Evolutionary conservation across 1,284 basidiomycete genomes (phyloP).

Genomic region (Hymenochaete sp.): DNA sequence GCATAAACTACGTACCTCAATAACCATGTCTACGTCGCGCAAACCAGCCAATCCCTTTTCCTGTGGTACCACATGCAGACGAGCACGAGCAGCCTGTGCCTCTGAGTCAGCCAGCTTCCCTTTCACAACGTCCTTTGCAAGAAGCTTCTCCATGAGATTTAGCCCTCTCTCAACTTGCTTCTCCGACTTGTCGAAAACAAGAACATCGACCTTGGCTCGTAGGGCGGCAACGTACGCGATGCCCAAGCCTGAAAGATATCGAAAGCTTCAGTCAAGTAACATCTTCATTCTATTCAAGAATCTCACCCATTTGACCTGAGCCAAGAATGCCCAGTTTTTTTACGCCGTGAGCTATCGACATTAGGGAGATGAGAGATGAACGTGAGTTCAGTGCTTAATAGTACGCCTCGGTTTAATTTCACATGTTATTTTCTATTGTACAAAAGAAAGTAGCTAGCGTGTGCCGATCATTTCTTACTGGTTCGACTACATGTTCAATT

Average conservation of each 20-base stretch:
- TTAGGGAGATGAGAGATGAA: slow-evolving; percentile 21
- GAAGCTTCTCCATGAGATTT: slow-evolving; percentile 67
- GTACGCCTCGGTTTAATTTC: too few relatives aligned
- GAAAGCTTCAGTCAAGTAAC: background rate
- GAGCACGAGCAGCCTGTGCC: slow-evolving; percentile 64
- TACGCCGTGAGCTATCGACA: slow-evolving; percentile 59
- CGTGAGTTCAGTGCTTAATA: too few relatives aligned
- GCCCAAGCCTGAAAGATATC: slow-evolving; percentile 43
- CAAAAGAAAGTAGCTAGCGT: too few relatives aligned
- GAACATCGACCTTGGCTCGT: slow-evolving; percentile 67
- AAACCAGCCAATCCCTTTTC: slow-evolving; percentile 44
- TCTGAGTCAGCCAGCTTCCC: slow-evolving; percentile 68
- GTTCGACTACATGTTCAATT: too few relatives aligned
- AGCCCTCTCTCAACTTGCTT: slow-evolving; percentile 66
- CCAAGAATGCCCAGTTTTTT: slow-evolving; percentile 64
- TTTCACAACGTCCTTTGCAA: slow-evolving; percentile 85
- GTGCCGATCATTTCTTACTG: too few relatives aligned
- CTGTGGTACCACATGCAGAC: slow-evolving; percentile 47
- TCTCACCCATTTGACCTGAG: slow-evolving; percentile 74
- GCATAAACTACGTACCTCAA: slow-evolving; percentile 77
- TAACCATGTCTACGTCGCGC: slow-evolving; percentile 78
- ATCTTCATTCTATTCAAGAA: background rate
- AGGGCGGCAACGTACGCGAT: slow-evolving; percentile 82
- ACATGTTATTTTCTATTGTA: too few relatives aligned
- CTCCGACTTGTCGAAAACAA: slow-evolving; percentile 60